phyloP scores from a whole-genome alignment of 129 eudicot genomes.

The sunflower (Helianthus annuus) region HanXRQr2.0-SUNRISE NC_035443.2:61519613-61520112 shows the following conservation, averaged over 20 bases:
- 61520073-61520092: constrained; percentile 7
- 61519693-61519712: constrained; percentile 40
- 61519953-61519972: constrained; percentile 28
- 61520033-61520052: background rate
- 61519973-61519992: background rate
- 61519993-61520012: background rate
- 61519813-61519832: background rate
- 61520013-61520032: background rate
- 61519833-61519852: background rate
- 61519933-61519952: background rate
- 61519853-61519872: no score
- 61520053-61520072: constrained; percentile 5
- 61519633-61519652: background rate
- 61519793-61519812: background rate
- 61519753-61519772: background rate
- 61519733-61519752: constrained; percentile 40
- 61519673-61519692: constrained; percentile 40
- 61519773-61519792: constrained; percentile 5
- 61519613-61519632: background rate
- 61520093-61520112: constrained; percentile 62
- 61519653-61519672: constrained; percentile 13
- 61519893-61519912: constrained; percentile 8
- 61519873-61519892: no score
- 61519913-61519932: background rate
- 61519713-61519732: constrained; percentile 42